A percentile compares a stretch with the other conserved stretches of the same genome.
Conservation (phyloP, 208 protist species). For the Wallacemonas sp. region DNA sequence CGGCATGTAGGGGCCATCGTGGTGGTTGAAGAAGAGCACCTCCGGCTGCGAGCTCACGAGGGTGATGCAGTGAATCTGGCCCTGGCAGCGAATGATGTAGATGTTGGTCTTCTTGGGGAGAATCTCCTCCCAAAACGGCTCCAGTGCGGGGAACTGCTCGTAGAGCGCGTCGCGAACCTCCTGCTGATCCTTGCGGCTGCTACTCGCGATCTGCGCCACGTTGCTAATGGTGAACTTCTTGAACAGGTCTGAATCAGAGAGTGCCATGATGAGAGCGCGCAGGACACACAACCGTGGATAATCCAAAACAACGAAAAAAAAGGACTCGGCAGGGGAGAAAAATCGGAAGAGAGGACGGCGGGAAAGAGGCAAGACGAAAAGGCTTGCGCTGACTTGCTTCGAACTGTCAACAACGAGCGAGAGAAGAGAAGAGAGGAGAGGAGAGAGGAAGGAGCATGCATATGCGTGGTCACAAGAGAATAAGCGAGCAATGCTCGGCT, state of each 20-base stretch:
- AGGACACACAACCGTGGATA: not conserved
- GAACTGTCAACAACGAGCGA: too few species aligned
- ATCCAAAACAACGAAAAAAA: slow-evolving; percentile 5
- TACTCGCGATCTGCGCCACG: slow-evolving; percentile 88
- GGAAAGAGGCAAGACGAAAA: not conserved
- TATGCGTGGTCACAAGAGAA: too few species aligned
- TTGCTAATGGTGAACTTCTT: slow-evolving; percentile 92
- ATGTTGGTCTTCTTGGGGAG: slow-evolving; percentile 93
- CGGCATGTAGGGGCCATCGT: slow-evolving; percentile 95
- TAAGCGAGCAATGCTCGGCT: too few species aligned
- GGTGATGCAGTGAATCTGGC: slow-evolving; percentile 91
- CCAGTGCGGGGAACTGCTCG: slow-evolving; percentile 86
- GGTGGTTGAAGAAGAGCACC: slow-evolving; percentile 96
- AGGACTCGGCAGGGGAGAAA: not conserved
- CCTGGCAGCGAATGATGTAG: slow-evolving; percentile 93
- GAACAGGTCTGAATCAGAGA: slow-evolving; percentile 72
- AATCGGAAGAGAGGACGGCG: not conserved
- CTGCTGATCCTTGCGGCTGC: slow-evolving; percentile 87
- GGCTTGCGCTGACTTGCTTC: too few species aligned
- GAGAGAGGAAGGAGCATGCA: too few species aligned
- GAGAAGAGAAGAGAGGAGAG: too few species aligned
- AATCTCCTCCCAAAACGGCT: slow-evolving; percentile 92
- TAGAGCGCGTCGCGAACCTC: slow-evolving; percentile 85
- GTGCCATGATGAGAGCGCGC: slow-evolving; percentile 15
- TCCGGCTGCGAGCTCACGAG: slow-evolving; percentile 91